Percentiles rank a stretch among this genome's conserved stretches.
phyloP scores from a whole-genome alignment of 129 eudicot species.

The Flaveria linearis region DNA sequence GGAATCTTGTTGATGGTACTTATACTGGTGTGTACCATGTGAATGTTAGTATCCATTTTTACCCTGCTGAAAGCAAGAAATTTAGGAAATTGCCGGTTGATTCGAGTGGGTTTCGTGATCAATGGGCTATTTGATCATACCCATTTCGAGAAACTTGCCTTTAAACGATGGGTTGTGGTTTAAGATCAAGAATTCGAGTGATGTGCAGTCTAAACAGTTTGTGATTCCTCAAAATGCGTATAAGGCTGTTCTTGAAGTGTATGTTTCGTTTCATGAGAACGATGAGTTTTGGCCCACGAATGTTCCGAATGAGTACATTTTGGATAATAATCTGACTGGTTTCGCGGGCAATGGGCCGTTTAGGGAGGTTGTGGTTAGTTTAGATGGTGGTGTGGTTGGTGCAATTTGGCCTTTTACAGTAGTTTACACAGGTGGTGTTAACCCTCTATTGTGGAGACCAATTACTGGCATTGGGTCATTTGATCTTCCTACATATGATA shows the following conservation, averaged over 20 bases:
- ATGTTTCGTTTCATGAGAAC: constrained; percentile 80
- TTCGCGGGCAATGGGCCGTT: constrained; percentile 75
- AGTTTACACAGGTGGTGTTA: constrained; percentile 76
- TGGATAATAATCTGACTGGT: constrained; percentile 52
- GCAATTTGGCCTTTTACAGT: constrained; percentile 83
- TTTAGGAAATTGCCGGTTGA: neutral
- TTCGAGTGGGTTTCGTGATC: constrained; percentile 1
- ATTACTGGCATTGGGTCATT: constrained; percentile 74
- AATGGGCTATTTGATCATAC: constrained; percentile 70
- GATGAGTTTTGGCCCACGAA: constrained; percentile 84
- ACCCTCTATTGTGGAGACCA: constrained; percentile 85
- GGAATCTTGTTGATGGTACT: constrained; percentile 64
- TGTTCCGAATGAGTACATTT: constrained; percentile 59
- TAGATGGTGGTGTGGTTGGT: constrained; percentile 62
- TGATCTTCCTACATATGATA: constrained; percentile 78
- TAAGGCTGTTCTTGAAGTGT: constrained; percentile 77
- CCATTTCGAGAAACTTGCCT: constrained; percentile 67
- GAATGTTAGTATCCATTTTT: constrained; percentile 54
- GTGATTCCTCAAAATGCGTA: constrained; percentile 61
- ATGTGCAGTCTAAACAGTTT: constrained; percentile 49
- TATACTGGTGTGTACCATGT: constrained; percentile 87
- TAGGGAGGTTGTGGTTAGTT: constrained; percentile 72
- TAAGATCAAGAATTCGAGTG: constrained; percentile 51
- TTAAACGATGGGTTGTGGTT: constrained; percentile 86
- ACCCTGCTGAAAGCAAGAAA: constrained; percentile 45